A percentile compares a stretch with the other conserved stretches of the same genome.
Evolutionary conservation across 208 protist genomes (phyloP).

Genomic region (Leishmania gerbilli): DNA sequence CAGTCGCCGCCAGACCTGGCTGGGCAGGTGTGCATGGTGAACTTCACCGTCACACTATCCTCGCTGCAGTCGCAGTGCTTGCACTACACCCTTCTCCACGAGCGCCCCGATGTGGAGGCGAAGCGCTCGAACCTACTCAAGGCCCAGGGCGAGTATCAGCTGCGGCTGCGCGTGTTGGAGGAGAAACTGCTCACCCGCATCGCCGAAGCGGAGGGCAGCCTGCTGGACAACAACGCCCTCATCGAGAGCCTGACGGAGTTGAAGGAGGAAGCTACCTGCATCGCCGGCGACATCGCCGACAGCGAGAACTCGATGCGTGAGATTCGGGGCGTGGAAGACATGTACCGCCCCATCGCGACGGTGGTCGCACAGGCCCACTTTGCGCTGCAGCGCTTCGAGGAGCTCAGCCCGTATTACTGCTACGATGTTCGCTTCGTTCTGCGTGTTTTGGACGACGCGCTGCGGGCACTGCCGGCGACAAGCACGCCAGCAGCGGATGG

Average conservation of each 20-base stretch:
- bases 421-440: slow-evolving; percentile 97
- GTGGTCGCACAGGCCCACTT: slow-evolving; percentile 95
- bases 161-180: slow-evolving; percentile 95
- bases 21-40: slow-evolving; percentile 97
- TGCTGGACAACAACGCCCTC: slow-evolving; percentile 98
- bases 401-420: slow-evolving; percentile 97
- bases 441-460: slow-evolving; percentile 86
- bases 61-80: slow-evolving; percentile 97
- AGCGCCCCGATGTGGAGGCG: slow-evolving; percentile 97
- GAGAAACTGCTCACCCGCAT: slow-evolving; percentile 96
- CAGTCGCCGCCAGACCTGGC: slow-evolving; percentile 96
- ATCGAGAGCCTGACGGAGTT: slow-evolving; percentile 94
- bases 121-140: slow-evolving; percentile 92
- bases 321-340: slow-evolving; percentile 76
- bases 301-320: slow-evolving; percentile 93
- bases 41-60: slow-evolving; percentile 98
- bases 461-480: slow-evolving; percentile 50
- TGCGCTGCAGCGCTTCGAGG: slow-evolving; percentile 91
- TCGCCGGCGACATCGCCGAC: slow-evolving; percentile 91
- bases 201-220: slow-evolving; percentile 92
- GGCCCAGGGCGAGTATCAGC: slow-evolving; percentile 95
- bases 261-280: slow-evolving; percentile 91
- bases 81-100: slow-evolving; percentile 88
- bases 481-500: slow-evolving; percentile 8
- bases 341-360: slow-evolving; percentile 95